Base-by-base conservation (phyloP, 495 filamentous ascomycete genomes). In the Halenospora varia region DNA sequence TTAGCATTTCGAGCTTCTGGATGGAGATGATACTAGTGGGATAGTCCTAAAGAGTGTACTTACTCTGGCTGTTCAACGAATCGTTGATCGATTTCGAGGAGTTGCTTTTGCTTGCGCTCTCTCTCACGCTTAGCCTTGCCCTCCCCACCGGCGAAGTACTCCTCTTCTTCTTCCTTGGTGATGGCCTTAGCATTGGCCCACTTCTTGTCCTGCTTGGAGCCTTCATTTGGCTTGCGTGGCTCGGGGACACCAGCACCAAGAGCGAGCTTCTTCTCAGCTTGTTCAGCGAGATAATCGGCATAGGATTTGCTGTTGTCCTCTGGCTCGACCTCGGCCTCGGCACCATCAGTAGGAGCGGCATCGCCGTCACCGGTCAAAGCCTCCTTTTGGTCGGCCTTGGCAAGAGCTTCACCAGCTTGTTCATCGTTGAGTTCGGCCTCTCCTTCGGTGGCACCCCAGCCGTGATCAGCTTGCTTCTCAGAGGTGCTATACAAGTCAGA, bases 261-360 rank as follows among this genome's bases (percentile, higher is more conserved):
- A 63, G 84, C 82, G 25, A 81, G 75, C 73, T 87, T 89, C 77
- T 88, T 90, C 76, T 89, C 87, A 49, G 88, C 90, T 69, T 79
- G 86, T 78, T 97, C 88, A 64, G 85, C 89, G 19, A 92, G 86
- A 74, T 96, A 97, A 63, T 94, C 89, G 63, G 78, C 76, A 74
- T 88, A 94, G 51, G 90, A 90, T 76, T 90, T 88, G 75, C 82
- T 81, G 80, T 94, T 94, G 68, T 95, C 90, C 71, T 90, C 88
- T 48, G 84, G 81, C 76, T 96, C 92, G 44, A 72, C 72, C 53
- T 64, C 64, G 49, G 75, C 72, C 22, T 70, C 64, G 22, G 49
- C 65, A 18, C 41, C 64, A 48, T 52, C 63, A 29, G 47, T 59
- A 22, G 67, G 66, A 56, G 57, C 66, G 51, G 66, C 72, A 29